Evolutionary conservation across 768 basidiomycete species (phyloP).

Genomic region (Lactarius akahatsu): DNA sequence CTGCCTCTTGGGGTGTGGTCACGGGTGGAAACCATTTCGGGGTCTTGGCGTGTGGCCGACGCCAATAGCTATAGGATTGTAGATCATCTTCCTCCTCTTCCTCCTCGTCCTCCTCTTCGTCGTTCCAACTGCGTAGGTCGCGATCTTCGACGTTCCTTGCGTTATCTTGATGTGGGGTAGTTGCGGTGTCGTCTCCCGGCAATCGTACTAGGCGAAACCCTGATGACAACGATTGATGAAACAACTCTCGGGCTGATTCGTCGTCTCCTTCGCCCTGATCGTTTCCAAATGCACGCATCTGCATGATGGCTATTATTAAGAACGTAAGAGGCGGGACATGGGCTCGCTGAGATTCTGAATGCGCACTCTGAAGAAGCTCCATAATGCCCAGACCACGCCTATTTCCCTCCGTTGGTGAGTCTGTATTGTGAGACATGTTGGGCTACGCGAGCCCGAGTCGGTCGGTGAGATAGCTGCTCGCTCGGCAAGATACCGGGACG

Average conservation of each 20-base stretch:
- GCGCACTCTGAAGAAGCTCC: constrained; percentile 19
- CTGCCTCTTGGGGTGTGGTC: constrained; percentile 60
- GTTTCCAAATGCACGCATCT: not conserved
- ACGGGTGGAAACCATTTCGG: constrained; percentile 41
- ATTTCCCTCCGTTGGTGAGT: constrained; percentile 5
- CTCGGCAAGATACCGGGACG: not conserved
- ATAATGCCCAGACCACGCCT: constrained; percentile 2
- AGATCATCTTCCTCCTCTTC: constrained; percentile 37
- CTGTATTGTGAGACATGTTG: constrained; percentile 9
- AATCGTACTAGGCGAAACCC: constrained; percentile 18
- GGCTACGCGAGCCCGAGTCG: no score
- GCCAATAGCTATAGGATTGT: constrained; percentile 27
- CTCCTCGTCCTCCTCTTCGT: constrained; percentile 37
- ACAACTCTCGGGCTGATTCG: not conserved
- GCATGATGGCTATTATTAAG: constrained; percentile 13
- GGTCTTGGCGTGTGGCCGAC: constrained; percentile 29
- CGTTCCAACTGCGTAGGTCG: constrained; percentile 34
- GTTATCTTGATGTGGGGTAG: not conserved
- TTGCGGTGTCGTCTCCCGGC: not conserved
- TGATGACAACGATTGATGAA: constrained; percentile 15
- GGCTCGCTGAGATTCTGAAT: not conserved
- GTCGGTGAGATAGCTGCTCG: no score
- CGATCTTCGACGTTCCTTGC: not conserved
- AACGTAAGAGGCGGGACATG: not conserved
- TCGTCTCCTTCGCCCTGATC: not conserved